phyloP scores from a whole-genome alignment of 257 asterid genomes.

The Thymus mandschuricus region DNA sequence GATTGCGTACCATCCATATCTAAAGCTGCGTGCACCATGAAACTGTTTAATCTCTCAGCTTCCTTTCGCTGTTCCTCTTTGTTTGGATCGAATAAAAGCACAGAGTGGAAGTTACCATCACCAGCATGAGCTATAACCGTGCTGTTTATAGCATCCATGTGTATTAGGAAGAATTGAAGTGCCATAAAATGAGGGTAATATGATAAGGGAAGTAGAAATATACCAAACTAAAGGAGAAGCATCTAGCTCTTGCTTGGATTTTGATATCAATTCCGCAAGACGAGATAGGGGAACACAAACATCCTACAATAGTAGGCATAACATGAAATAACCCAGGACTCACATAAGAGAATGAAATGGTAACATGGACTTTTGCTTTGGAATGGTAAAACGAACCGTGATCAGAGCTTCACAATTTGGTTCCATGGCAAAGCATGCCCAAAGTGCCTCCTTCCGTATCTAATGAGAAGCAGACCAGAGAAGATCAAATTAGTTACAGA shows the following conservation, averaged over 20 bases:
- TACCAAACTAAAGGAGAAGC: conserved; percentile 86
- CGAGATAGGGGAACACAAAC: conserved; percentile 91
- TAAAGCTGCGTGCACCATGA: conserved; percentile 87
- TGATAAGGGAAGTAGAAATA: background rate
- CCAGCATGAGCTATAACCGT: conserved; percentile 98
- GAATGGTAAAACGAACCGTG: conserved; percentile 54
- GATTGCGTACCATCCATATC: conserved; percentile 82
- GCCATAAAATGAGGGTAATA: background rate
- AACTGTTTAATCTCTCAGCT: conserved; percentile 89
- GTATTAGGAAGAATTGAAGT: conserved; percentile 10
- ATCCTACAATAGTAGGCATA: conserved; percentile 54
- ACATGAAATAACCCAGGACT: background rate
- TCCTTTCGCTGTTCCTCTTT: conserved; percentile 67
- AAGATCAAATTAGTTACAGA: conserved; percentile 23
- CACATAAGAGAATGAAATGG: no score
- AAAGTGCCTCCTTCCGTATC: conserved; percentile 98
- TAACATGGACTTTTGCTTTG: background rate
- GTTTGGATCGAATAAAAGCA: conserved; percentile 75
- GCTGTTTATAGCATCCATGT: conserved; percentile 46
- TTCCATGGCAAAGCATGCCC: conserved; percentile 97
- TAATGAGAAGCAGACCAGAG: conserved; percentile 32
- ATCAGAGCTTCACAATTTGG: conserved; percentile 85
- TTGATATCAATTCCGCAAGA: conserved; percentile 84
- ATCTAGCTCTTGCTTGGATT: conserved; percentile 76
- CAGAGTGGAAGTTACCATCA: conserved; percentile 93